Evolutionary conservation across 192 early-diverging fungal genomes (phyloP).

Genomic region (Coemansia sp.): DNA sequence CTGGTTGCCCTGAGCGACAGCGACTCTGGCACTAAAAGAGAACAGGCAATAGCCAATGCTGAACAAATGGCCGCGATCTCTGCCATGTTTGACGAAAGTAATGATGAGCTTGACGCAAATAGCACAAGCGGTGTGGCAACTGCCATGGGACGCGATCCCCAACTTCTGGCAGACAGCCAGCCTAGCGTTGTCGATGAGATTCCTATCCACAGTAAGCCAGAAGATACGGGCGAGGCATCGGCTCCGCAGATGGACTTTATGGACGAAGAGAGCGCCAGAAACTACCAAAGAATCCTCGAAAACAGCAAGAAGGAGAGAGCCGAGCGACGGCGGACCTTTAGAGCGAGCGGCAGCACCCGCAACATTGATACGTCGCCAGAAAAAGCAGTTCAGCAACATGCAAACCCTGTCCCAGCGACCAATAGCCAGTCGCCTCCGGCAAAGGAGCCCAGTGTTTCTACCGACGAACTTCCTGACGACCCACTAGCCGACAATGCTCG

Average conservation of each 20-base stretch:
- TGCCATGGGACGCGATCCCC: not conserved
- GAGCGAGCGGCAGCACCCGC: not conserved
- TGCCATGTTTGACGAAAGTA: conserved; percentile 30
- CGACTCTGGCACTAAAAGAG: not conserved
- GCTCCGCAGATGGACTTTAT: conserved; percentile 29
- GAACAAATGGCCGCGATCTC: conserved; percentile 10
- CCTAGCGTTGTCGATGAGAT: not conserved
- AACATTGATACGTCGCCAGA: not conserved
- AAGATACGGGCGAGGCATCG: not conserved
- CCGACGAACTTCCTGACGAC: conserved; percentile 25
- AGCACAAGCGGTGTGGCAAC: not conserved
- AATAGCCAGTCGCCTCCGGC: not conserved
- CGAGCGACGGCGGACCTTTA: not conserved
- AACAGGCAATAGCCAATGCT: not conserved
- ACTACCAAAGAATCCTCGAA: conserved; percentile 30
- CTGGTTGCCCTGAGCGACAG: not conserved
- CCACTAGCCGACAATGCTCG: conserved; percentile 1
- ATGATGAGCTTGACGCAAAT: not conserved
- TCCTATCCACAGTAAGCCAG: not conserved
- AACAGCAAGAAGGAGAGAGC: not conserved
- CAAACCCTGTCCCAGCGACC: not conserved
- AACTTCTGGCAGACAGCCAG: not conserved
- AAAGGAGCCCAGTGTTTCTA: not conserved
- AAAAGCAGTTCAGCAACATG: not conserved
- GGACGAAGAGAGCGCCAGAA: conserved; percentile 47